phyloP scores from a whole-genome alignment of 169 alveolate species.

The Plasmodium inui region DNA sequence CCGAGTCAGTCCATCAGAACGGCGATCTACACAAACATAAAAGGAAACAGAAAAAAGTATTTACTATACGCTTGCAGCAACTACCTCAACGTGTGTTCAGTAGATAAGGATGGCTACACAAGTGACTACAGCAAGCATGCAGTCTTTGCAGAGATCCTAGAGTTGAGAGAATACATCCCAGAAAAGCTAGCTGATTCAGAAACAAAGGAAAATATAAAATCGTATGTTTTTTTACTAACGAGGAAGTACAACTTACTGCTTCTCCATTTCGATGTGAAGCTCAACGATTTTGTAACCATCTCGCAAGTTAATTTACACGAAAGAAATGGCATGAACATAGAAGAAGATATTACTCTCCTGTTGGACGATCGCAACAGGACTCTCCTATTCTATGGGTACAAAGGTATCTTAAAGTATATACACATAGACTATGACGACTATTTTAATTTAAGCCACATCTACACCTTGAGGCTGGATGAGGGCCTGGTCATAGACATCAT shows the following conservation, averaged over 20 bases:
- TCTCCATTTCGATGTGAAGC: constrained; percentile 36
- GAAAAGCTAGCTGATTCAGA: constrained; percentile 41
- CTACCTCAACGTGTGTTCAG: constrained; percentile 36
- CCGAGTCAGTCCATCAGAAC: constrained; percentile 64
- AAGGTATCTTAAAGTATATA: constrained; percentile 48
- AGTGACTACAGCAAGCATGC: constrained; percentile 53
- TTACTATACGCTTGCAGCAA: constrained; percentile 42
- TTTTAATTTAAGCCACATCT: constrained; percentile 22
- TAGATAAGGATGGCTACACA: constrained; percentile 48
- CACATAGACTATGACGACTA: constrained; percentile 59
- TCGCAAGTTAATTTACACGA: constrained; percentile 35
- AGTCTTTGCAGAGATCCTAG: constrained; percentile 33
- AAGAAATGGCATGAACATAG: constrained; percentile 16
- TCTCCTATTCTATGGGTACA: constrained; percentile 57
- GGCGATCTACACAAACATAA: constrained; percentile 34
- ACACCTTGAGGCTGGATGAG: constrained; percentile 60
- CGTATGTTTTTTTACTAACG: constrained; percentile 47
- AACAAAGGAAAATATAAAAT: constrained; percentile 33
- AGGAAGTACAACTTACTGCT: constrained; percentile 38
- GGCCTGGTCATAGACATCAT: constrained; percentile 38
- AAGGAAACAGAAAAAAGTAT: constrained; percentile 42
- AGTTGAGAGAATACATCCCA: constrained; percentile 53
- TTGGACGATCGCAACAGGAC: constrained; percentile 65
- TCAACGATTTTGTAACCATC: constrained; percentile 41
- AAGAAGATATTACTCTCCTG: constrained; percentile 52